A percentile compares a stretch with the other conserved stretches of the same genome.
These are phyloP conservation scores for Yamadazyma friedrichii DNA, from an alignment of 1,139 yeast species.

Conservation along the genomic window DNA sequence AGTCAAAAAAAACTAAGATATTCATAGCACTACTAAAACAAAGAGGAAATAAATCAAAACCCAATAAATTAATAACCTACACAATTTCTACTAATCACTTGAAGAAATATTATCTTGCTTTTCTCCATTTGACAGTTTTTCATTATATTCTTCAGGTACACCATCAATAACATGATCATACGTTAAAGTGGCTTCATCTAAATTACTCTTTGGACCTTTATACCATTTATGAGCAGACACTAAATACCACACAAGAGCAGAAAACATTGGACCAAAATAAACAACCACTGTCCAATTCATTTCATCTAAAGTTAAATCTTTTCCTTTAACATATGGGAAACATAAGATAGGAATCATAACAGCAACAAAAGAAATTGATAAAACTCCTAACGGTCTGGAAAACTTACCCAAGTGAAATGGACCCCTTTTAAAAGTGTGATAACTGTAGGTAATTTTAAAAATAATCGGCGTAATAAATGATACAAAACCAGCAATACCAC, in stretches of 20 bases:
- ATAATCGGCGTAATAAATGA: conserved; percentile 66
- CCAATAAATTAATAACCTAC: not conserved
- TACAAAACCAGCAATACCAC: conserved; percentile 71
- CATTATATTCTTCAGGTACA: conserved; percentile 11
- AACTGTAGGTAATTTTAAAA: conserved; percentile 57
- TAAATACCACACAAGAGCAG: conserved; percentile 52
- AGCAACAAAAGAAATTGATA: conserved; percentile 43
- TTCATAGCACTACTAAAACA: no score
- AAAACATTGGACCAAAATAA: conserved; percentile 61
- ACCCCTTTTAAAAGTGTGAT: conserved; percentile 57
- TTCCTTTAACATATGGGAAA: conserved; percentile 58
- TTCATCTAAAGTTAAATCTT: conserved; percentile 39
- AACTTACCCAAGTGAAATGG: conserved; percentile 67
- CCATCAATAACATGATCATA: conserved; percentile 15
- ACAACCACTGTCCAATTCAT: conserved; percentile 78
- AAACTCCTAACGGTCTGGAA: conserved; percentile 47
- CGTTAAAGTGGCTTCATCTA: conserved; percentile 35
- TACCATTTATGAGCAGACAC: conserved; percentile 64
- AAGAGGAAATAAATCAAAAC: not conserved
- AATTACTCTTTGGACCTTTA: conserved; percentile 65
- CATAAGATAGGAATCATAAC: conserved; percentile 68
- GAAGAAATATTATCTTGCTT: conserved; percentile 1
- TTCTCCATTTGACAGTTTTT: not conserved
- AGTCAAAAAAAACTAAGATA: no score
- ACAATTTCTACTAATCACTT: conserved; percentile 1